Evolutionary conservation across 179 eudicot genomes (phyloP), one percentile per base, ranked within the genome.

Genomic region (Corrigiola litoralis): DNA sequence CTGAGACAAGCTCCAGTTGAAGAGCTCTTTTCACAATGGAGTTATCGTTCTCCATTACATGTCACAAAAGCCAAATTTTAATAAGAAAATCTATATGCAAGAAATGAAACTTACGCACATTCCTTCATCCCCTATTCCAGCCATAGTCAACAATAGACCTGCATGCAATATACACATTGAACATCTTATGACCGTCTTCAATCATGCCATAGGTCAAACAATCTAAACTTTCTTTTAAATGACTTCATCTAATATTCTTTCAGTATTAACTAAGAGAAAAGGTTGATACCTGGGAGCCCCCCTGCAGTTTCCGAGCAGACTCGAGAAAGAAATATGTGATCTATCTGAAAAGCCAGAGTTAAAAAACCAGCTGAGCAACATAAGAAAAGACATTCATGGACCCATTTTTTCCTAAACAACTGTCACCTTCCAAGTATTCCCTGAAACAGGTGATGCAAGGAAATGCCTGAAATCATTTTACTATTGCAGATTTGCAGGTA

Each of bases 251-350:
- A 61, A 46, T 34, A 20, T 28, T 46, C 58, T 29, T 53, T 49
- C 47, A 63, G 29, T 4, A 31, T 46, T 23, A 27, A 31, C 38
- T 38, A 61, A 24, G 53, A 55, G 63, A 49, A 54, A 62, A 68
- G 44, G 61, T 44, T 51, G 71, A 65, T 61, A 94, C 97, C 99
- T 83, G 97, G 99, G 54, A 94, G 86, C 48, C 99, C 99, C 58
- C 97, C 94, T 1, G 99, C 99, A 67, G 99, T 90, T 79, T 90
- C 99, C 32, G 97, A 87, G 78, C 91, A 87, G 34, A 94, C 97
- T 34, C 99, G 89, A 44, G 99, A 85, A 75, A 94, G 87, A 76
- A 94, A 90, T 75, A 94, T 76, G 78, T 94, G 96, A 86, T 94
- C 97, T 81, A 94, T 90, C 99, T 94, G 81, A 63, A 72, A 69